Conservation (phyloP, 2,329 filamentous ascomycete species). For the Chaetomiaceae sp. region DNA sequence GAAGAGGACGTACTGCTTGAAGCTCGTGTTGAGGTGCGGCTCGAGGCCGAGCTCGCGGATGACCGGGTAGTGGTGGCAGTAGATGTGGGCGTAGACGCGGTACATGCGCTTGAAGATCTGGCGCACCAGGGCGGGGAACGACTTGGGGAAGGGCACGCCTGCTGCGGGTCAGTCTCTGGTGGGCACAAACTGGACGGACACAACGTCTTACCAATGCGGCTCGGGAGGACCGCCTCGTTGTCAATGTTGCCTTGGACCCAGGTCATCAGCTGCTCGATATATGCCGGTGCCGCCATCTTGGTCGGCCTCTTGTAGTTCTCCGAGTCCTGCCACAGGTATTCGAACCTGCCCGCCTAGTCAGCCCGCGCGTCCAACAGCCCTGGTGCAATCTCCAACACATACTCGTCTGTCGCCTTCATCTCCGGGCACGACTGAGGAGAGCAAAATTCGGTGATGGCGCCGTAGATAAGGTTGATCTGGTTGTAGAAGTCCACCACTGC, state of each 20-base stretch:
- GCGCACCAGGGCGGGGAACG: conserved; percentile 79
- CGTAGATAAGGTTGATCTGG: conserved; percentile 98
- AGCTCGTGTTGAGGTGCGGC: conserved; percentile 96
- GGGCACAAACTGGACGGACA: background rate
- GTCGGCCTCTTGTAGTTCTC: conserved; percentile 93
- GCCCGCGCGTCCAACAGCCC: background rate
- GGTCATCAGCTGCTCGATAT: conserved; percentile 95
- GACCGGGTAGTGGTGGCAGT: conserved; percentile 98
- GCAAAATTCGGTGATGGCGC: conserved; percentile 98
- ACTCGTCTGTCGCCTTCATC: conserved; percentile 99
- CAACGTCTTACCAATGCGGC: conserved; percentile 63
- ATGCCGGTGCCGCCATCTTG: conserved; percentile 95
- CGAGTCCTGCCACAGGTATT: conserved; percentile 97
- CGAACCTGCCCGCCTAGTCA: conserved; percentile 56
- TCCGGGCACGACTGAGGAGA: conserved; percentile 94
- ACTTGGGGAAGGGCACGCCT: conserved; percentile 92
- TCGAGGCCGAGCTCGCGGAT: conserved; percentile 92
- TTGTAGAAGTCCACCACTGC: conserved; percentile 99
- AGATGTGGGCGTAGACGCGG: conserved; percentile 97
- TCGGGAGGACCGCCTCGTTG: conserved; percentile 93
- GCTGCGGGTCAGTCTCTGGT: conserved; percentile 11
- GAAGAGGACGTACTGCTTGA: conserved; percentile 99
- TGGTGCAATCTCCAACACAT: conserved; percentile 29
- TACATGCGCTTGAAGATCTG: conserved; percentile 99
- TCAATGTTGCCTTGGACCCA: conserved; percentile 96